Percentiles rank a stretch among this genome's conserved stretches.
These are phyloP conservation scores for Linnemannia exigua DNA, from an alignment of 192 early-diverging fungal species.

Conservation along the genomic window DNA sequence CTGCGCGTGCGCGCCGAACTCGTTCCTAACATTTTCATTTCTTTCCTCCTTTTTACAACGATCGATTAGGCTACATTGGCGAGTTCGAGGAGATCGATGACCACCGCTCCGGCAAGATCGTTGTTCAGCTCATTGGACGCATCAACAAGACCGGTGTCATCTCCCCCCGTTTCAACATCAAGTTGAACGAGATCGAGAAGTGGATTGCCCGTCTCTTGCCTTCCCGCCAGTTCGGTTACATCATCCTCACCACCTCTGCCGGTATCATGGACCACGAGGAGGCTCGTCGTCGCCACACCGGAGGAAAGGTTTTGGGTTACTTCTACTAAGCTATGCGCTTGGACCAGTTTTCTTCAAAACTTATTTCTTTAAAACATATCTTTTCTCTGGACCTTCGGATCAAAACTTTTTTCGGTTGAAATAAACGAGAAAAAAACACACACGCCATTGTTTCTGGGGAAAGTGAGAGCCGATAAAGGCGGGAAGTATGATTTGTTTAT, in stretches of 20 bases:
- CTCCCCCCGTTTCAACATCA: constrained; percentile 98
- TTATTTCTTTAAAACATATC: constrained; percentile 14
- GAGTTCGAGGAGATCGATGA: constrained; percentile 99
- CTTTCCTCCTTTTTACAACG: not conserved
- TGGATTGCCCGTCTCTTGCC: constrained; percentile 98
- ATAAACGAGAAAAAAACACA: constrained; percentile 1
- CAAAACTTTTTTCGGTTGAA: constrained; percentile 9
- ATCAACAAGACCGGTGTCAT: constrained; percentile 99
- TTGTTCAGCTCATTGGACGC: constrained; percentile 98
- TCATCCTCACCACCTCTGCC: constrained; percentile 90
- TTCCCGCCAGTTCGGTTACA: constrained; percentile 98
- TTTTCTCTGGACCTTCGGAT: constrained; percentile 1
- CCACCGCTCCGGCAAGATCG: constrained; percentile 98
- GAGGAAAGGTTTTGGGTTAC: constrained; percentile 95
- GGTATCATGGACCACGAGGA: constrained; percentile 99
- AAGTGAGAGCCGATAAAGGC: no score
- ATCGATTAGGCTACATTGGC: constrained; percentile 91
- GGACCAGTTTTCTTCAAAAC: not conserved
- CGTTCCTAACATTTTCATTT: not conserved
- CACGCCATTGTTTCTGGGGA: no score
- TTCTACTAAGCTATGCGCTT: constrained; percentile 41
- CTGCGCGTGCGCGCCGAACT: not conserved
- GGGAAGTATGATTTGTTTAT: no score
- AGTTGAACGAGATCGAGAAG: constrained; percentile 94
- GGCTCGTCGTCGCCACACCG: constrained; percentile 96